A percentile compares a stretch with the other conserved stretches of the same genome.
These are phyloP conservation scores for Solanum virginianum DNA, from an alignment of 257 asterid genomes.

Conservation along the genomic window DNA sequence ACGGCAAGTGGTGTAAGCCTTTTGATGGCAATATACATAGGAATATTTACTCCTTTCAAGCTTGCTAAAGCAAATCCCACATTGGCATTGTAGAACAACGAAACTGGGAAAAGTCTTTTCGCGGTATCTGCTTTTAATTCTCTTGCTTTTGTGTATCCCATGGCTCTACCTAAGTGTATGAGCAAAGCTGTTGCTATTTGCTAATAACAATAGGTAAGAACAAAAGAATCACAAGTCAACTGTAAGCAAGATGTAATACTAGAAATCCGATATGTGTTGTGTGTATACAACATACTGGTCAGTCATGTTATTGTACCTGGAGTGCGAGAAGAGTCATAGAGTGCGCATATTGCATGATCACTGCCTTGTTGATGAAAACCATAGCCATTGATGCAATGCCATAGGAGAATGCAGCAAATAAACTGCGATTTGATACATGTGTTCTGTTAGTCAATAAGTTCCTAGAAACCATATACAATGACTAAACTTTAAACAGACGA, in stretches of 20 bases:
- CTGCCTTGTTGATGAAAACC: slow-evolving; percentile 97
- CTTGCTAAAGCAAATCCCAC: slow-evolving; percentile 98
- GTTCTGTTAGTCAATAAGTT: neutral
- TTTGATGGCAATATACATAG: slow-evolving; percentile 98
- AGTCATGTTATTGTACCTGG: slow-evolving; percentile 41
- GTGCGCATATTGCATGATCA: slow-evolving; percentile 73
- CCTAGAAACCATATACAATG: neutral
- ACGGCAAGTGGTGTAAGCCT: slow-evolving; percentile 98
- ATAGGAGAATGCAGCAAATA: slow-evolving; percentile 64
- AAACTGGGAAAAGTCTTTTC: slow-evolving; percentile 67
- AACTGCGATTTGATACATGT: slow-evolving; percentile 31
- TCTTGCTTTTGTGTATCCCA: slow-evolving; percentile 67
- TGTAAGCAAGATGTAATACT: neutral
- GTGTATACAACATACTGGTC: neutral
- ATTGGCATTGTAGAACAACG: slow-evolving; percentile 93
- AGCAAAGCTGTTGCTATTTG: slow-evolving; percentile 85
- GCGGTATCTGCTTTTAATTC: slow-evolving; percentile 62
- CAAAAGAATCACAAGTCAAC: slow-evolving; percentile 17
- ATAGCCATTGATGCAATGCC: slow-evolving; percentile 91
- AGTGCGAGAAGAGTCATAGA: slow-evolving; percentile 85
- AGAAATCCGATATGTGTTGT: neutral
- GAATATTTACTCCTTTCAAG: slow-evolving; percentile 95
- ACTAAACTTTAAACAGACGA: neutral
- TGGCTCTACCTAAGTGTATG: slow-evolving; percentile 63
- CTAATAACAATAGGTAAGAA: slow-evolving; percentile 32